phyloP scores from a whole-genome alignment of 2,329 filamentous ascomycete species.

The Bipolaris oryzae region DNA sequence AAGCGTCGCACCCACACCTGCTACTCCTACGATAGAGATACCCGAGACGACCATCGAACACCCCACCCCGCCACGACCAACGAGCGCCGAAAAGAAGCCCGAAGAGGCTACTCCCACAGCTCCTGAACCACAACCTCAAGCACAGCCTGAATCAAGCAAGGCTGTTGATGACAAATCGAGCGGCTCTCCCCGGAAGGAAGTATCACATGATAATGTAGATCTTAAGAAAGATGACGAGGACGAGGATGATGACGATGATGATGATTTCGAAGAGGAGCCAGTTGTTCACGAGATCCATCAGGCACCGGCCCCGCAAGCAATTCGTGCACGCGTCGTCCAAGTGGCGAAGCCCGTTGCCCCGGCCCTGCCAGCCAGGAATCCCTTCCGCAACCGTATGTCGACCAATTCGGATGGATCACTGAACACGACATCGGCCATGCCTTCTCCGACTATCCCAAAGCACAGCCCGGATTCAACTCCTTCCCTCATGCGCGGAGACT shows the following conservation, averaged over 20 bases:
- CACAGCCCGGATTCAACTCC: constrained; percentile 43
- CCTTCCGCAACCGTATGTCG: constrained; percentile 58
- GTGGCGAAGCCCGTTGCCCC: constrained; percentile 83
- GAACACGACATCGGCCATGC: constrained; percentile 25
- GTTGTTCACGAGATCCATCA: constrained; percentile 73
- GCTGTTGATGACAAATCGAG: constrained; percentile 3
- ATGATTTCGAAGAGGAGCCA: constrained; percentile 62
- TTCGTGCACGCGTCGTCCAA: constrained; percentile 80
- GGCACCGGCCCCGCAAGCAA: constrained; percentile 67
- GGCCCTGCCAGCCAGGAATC: constrained; percentile 77
- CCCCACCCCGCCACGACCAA: constrained; percentile 20
- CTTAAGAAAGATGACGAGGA: constrained; percentile 54
- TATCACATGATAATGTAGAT: constrained; percentile 49
- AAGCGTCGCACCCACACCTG: constrained; percentile 25
- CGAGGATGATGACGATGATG: constrained; percentile 47
- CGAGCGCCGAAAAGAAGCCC: constrained; percentile 7
- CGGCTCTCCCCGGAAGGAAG: constrained; percentile 10
- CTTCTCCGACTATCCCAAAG: constrained; percentile 31
- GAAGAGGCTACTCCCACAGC: constrained; percentile 14
- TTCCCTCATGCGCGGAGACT: constrained; percentile 44
- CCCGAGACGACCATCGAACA: constrained; percentile 39
- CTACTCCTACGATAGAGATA: constrained; percentile 42
- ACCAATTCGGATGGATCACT: constrained; percentile 39
- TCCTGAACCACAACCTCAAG: not conserved
- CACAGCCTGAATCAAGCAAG: constrained; percentile 1